Percentiles rank a stretch among this genome's conserved stretches.
Evolutionary conservation across 2,329 filamentous ascomycete genomes (phyloP).

Genomic region (Botryotinia convoluta): DNA sequence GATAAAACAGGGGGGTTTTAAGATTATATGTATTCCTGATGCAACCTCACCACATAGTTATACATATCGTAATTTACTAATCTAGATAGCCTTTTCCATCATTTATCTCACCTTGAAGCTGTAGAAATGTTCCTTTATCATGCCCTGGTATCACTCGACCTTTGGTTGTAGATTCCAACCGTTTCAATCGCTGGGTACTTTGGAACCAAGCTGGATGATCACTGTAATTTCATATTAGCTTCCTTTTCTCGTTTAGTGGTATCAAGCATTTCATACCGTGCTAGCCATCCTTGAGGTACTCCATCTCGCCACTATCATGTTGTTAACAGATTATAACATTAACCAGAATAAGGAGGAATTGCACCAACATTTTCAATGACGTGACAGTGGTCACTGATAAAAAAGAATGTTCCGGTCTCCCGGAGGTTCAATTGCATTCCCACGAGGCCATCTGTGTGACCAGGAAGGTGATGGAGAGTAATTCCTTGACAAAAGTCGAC

Average conservation of each 20-base stretch:
- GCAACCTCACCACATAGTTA: not conserved
- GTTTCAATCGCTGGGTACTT: slow-evolving; percentile 37
- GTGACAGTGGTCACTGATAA: slow-evolving; percentile 39
- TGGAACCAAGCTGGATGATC: slow-evolving; percentile 39
- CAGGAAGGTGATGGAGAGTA: slow-evolving; percentile 34
- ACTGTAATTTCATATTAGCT: slow-evolving; percentile 23
- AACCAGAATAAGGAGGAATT: not conserved
- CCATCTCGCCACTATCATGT: slow-evolving; percentile 31
- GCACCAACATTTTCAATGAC: slow-evolving; percentile 36
- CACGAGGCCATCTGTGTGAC: slow-evolving; percentile 35
- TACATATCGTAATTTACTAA: not conserved
- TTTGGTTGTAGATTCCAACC: slow-evolving; percentile 35
- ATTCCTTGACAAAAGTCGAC: slow-evolving; percentile 44
- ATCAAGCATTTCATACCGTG: slow-evolving; percentile 27
- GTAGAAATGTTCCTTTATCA: slow-evolving; percentile 33
- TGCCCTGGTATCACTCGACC: slow-evolving; percentile 34
- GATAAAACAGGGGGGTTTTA: not conserved
- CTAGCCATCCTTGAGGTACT: slow-evolving; percentile 39
- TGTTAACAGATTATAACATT: not conserved
- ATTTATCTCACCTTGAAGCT: slow-evolving; percentile 33
- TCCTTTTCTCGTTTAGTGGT: not conserved
- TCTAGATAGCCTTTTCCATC: slow-evolving; percentile 21
- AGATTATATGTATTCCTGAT: not conserved
- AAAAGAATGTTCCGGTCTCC: slow-evolving; percentile 39
- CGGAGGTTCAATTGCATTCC: slow-evolving; percentile 39